Evolutionary conservation across 192 early-diverging fungal species (phyloP), one percentile per base, ranked within the genome.

Genomic region (Spizellomyces punctatus): DNA sequence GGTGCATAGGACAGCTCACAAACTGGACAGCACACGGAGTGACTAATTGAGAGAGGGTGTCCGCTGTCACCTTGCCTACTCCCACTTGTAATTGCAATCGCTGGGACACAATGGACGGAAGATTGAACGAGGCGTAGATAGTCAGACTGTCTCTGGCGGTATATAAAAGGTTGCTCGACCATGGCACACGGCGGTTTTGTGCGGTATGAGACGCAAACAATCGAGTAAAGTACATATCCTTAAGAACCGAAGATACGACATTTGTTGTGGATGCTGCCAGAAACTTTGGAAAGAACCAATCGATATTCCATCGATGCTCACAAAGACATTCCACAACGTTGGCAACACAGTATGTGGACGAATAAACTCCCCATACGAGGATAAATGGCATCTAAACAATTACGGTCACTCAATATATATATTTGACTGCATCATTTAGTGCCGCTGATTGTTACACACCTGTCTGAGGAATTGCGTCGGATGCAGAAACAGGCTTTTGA

Each of bases 341-440:
- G 6, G 81, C 81, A 22, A 67, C 58, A n/a, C 55, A 60, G 66
- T 83, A 83, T 4, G 81, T 83, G 22, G 44, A 64, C 9, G 63
- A n/a, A 58, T 83, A 83, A 9, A 81, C 70, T 14, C 49, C 60
- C 46, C 46, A 76, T 16, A 83, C 69, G 14, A 43, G 52, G 10
- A 78, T 22, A 49, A 78, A 75, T 7, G 54, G 54, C 54, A 36
- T 36, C 27, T 36, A 36, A 36, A 36, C 27, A 36, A 36, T 36
- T 36, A 36, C 3, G 27, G 27, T 36, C 27, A 36, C 27, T 36
- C 27, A 3, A 36, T 36, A 2, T 2, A 36, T 36, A 2, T 36
- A 36, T 36, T 36, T 36, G 27, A 36, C 27, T 36, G 27, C 27
- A 2, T 36, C 27, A 36, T 3, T 36, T 36, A 0, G 27, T 36